phyloP scores from a whole-genome alignment of 345 rosid species.

The Salix arbutifolia region DNA sequence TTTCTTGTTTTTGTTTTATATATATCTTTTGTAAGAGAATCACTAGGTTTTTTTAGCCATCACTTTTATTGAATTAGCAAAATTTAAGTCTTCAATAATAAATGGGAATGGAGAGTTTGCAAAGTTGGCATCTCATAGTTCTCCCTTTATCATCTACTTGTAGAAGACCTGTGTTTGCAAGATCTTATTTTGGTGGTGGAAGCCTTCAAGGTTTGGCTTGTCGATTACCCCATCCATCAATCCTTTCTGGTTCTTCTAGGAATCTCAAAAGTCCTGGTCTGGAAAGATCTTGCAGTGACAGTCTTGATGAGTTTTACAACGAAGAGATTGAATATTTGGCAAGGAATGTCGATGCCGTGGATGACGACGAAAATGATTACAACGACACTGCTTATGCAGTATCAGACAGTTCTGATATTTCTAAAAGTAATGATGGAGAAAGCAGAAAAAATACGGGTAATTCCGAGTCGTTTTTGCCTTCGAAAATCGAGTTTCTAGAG shows the following conservation, averaged over 20 bases:
- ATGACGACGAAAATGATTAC: neutral
- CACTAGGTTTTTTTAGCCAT: neutral
- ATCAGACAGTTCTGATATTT: slow-evolving; percentile 4
- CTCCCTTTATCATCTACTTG: slow-evolving; percentile 6
- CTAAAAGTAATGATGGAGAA: neutral
- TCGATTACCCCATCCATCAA: slow-evolving; percentile 6
- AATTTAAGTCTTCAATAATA: neutral
- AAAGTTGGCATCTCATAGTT: slow-evolving; percentile 8
- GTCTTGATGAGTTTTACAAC: slow-evolving; percentile 16
- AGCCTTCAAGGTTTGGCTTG: neutral
- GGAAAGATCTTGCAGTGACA: slow-evolving; percentile 14
- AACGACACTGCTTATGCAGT: slow-evolving; percentile 11
- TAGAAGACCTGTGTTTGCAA: slow-evolving; percentile 3
- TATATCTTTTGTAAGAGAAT: neutral
- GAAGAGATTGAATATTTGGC: slow-evolving; percentile 19
- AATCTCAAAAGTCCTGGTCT: slow-evolving; percentile 10
- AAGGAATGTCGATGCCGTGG: slow-evolving; percentile 1
- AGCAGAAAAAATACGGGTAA: neutral
- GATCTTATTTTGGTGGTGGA: neutral
- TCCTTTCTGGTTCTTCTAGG: slow-evolving; percentile 14
- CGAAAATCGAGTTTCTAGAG: slow-evolving; percentile 32
- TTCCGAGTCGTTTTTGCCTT: slow-evolving; percentile 22
- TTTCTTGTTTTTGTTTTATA: neutral
- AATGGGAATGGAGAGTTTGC: slow-evolving; percentile 33
- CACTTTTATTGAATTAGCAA: neutral